Evolutionary conservation across 257 asterid genomes (phyloP).

Genomic region (Solanum habrochaites): DNA sequence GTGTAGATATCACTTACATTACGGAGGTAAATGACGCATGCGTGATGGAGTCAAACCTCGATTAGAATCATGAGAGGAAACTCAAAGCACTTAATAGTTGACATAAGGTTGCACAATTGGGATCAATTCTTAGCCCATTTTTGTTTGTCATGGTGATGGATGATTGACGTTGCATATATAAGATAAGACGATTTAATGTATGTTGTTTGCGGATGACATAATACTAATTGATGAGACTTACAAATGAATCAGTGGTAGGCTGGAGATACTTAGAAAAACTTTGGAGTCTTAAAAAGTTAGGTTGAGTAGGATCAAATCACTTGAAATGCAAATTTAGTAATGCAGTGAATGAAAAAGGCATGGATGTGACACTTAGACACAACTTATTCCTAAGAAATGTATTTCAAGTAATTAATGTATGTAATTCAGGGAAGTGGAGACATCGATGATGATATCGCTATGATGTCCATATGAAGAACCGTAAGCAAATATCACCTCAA

Average conservation of each 20-base stretch:
- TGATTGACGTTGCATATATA: not conserved
- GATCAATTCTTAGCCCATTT: not conserved
- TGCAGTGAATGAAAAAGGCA: not conserved
- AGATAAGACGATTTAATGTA: not conserved
- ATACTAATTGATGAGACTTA: not conserved
- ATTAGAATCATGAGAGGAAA: not conserved
- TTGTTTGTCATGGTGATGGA: not conserved
- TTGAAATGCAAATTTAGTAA: not conserved
- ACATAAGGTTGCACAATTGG: not conserved
- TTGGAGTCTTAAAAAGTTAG: too few species aligned
- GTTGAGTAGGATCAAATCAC: not conserved
- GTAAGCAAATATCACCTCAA: not conserved
- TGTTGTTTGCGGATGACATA: rapidly evolving
- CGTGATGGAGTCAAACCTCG: too few species aligned
- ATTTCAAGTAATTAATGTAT: not conserved
- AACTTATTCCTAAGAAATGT: not conserved
- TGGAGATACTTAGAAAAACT: too few species aligned
- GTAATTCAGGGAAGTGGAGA: too few species aligned
- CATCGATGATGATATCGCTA: not conserved
- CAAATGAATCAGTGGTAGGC: too few species aligned
- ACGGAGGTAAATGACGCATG: too few species aligned
- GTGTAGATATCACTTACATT: too few species aligned
- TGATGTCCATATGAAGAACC: not conserved
- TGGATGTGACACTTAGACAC: not conserved
- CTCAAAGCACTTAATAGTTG: not conserved